These are phyloP conservation scores for Phytophthora sp. DNA, from an alignment of 352 stramenopile genomes.

Conservation along the genomic window DNA sequence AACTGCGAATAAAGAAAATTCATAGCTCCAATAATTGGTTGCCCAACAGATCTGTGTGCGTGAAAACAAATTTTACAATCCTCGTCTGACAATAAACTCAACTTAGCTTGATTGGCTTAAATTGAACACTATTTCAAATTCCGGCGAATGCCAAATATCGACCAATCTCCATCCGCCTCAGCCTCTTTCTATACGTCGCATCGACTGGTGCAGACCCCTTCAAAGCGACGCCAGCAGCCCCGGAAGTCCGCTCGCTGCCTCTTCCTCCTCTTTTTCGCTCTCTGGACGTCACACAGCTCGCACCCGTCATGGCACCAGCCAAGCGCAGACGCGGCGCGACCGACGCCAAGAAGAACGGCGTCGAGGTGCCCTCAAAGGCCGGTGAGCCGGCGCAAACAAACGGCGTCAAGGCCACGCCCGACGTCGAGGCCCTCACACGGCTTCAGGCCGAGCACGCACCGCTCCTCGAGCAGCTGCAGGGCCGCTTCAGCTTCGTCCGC, in stretches of 20 bases:
- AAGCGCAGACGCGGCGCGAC: conserved; percentile 42
- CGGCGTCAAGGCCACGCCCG: not conserved
- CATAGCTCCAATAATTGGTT: no score
- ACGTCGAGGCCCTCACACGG: conserved; percentile 10
- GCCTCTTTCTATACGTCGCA: not conserved
- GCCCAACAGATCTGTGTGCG: no score
- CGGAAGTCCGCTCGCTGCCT: not conserved
- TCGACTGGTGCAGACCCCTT: conserved; percentile 2
- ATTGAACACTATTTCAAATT: no score
- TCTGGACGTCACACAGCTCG: not conserved
- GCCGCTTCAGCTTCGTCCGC: conserved; percentile 60
- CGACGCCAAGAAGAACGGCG: conserved; percentile 29
- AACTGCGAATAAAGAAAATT: no score
- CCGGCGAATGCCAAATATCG: no score
- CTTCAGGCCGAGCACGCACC: conserved; percentile 36
- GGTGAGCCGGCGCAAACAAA: conserved; percentile 12
- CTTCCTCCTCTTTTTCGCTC: not conserved
- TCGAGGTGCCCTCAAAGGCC: not conserved
- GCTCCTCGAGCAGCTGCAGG: conserved; percentile 39
- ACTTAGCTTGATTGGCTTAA: no score
- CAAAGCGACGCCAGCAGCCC: not conserved
- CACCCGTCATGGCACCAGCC: conserved; percentile 41
- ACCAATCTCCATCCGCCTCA: not conserved
- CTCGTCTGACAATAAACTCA: no score
- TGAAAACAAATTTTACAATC: no score